Evolutionary conservation across 495 filamentous ascomycete species (phyloP).

Genomic region (Hypoxylon lenormandii): DNA sequence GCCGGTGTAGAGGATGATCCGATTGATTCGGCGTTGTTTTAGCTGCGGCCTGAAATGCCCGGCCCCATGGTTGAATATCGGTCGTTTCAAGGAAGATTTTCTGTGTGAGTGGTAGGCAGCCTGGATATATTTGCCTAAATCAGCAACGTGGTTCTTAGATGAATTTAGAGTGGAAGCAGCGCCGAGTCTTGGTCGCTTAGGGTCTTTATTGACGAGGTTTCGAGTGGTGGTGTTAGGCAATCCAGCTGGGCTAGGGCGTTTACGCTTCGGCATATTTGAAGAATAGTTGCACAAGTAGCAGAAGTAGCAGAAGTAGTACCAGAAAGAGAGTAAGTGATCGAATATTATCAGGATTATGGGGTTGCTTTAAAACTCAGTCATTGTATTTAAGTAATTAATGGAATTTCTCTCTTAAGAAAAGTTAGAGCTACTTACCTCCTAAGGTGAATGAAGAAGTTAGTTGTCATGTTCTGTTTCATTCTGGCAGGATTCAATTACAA

Average conservation of each 20-base stretch:
- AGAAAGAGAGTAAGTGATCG: neutral
- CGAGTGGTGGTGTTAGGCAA: neutral
- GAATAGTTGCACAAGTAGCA: neutral
- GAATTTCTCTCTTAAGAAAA: neutral
- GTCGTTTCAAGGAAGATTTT: neutral
- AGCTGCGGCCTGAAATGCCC: slow-evolving; percentile 14
- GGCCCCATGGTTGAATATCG: slow-evolving; percentile 9
- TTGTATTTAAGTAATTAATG: neutral
- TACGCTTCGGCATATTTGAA: neutral
- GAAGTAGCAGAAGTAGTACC: neutral
- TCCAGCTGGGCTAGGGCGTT: neutral
- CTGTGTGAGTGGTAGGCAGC: neutral
- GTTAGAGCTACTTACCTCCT: too few relatives aligned
- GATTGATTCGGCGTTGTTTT: neutral
- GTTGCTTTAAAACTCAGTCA: too few relatives aligned
- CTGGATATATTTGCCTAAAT: slow-evolving; percentile 18
- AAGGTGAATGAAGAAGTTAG: too few relatives aligned
- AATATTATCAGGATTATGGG: neutral
- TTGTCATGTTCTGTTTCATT: too few relatives aligned
- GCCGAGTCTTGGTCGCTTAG: neutral
- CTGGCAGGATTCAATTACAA: too few relatives aligned
- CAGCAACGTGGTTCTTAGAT: slow-evolving; percentile 2
- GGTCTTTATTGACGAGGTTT: neutral
- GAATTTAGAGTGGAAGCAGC: neutral
- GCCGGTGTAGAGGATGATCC: slow-evolving; percentile 17